Percentiles rank a stretch among this genome's conserved stretches.
Evolutionary conservation across 805 yeast genomes (phyloP).

Genomic region (Sporopachydermia lactativora): DNA sequence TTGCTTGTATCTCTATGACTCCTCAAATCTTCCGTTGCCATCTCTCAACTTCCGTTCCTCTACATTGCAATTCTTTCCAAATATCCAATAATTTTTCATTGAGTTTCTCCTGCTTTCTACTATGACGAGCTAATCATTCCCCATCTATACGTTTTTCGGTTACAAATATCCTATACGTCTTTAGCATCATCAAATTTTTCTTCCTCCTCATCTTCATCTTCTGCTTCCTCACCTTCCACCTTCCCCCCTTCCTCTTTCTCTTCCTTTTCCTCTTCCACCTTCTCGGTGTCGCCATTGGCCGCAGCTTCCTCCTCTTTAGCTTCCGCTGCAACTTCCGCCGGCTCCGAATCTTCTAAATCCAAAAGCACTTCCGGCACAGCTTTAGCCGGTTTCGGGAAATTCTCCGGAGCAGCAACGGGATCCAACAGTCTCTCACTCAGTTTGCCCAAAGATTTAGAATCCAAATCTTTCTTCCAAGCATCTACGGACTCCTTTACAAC

Average conservation of each 20-base stretch:
- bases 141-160: too few species aligned
- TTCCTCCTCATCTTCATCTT: conserved; percentile 10
- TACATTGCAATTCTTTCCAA: too few species aligned
- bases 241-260: conserved; percentile 10
- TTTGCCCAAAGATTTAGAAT: conserved; percentile 32
- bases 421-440: conserved; percentile 48
- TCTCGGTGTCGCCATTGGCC: conserved; percentile 11
- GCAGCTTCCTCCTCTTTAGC: conserved; percentile 13
- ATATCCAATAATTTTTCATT: too few species aligned
- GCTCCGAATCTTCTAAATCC: conserved; percentile 5
- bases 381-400: conserved; percentile 21
- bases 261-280: conserved; percentile 10
- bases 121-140: too few species aligned
- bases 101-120: too few species aligned
- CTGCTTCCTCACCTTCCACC: conserved; percentile 11
- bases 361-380: conserved; percentile 14
- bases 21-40: too few species aligned
- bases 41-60: too few species aligned
- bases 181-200: conserved; percentile 7
- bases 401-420: conserved; percentile 23
- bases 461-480: conserved; percentile 55
- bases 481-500: conserved; percentile 33
- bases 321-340: conserved; percentile 8
- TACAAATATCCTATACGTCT: conserved; percentile 4
- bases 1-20: too few species aligned